Evolutionary conservation across 75 land plant species (phyloP).

Genomic region (Ceratopteris richardii): DNA sequence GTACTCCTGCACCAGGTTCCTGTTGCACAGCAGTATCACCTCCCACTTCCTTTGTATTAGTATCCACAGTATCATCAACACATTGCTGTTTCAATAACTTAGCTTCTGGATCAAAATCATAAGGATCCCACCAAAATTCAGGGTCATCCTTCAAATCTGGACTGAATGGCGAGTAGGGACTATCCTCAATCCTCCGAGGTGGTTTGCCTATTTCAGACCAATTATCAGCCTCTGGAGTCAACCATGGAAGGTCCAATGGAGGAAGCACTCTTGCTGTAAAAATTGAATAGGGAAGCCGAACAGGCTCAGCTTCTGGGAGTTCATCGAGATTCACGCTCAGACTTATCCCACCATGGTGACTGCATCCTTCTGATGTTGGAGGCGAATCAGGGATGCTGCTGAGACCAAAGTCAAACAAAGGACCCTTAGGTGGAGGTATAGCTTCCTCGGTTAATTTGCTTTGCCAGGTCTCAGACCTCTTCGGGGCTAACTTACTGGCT

Average conservation of each 20-base stretch:
- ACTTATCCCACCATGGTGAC: too few relatives aligned
- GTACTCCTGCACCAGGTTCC: too few relatives aligned
- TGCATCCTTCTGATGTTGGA: too few relatives aligned
- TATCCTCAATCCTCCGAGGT: conserved; percentile 4
- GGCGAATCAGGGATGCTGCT: too few relatives aligned
- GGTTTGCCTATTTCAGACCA: neutral
- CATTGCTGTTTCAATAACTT: neutral
- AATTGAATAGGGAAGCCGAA: neutral
- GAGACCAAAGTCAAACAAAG: neutral
- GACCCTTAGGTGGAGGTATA: neutral
- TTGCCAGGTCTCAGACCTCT: too few relatives aligned
- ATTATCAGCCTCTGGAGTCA: conserved; percentile 1
- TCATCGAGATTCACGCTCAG: too few relatives aligned
- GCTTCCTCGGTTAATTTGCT: neutral
- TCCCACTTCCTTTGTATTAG: too few relatives aligned
- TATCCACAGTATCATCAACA: too few relatives aligned
- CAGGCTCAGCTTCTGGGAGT: neutral
- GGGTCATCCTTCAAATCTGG: conserved; percentile 2
- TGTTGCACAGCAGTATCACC: too few relatives aligned
- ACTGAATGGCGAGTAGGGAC: conserved; percentile 4
- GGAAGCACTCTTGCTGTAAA: neutral
- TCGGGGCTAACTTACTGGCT: too few relatives aligned
- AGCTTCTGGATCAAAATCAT: conserved; percentile 1
- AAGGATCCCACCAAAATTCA: conserved; percentile 4
- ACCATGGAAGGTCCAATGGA: neutral